These are phyloP conservation scores for Tulasnella sp. DNA, from an alignment of 768 basidiomycete genomes.

Conservation along the genomic window DNA sequence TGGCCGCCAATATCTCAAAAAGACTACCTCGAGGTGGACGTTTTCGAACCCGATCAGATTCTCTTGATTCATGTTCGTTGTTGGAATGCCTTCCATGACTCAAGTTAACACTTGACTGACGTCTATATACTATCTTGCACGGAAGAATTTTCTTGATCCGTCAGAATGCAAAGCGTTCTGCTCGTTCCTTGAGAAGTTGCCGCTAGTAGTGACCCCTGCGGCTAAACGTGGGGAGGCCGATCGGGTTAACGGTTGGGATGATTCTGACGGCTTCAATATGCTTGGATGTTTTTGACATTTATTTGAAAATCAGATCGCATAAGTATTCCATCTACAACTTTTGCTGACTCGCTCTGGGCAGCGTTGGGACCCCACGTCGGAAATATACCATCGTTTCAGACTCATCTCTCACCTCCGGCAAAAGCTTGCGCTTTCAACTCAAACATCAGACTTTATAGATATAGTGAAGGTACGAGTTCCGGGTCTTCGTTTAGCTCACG, in stretches of 20 bases:
- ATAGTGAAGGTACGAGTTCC: slow-evolving; percentile 34
- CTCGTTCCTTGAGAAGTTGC: slow-evolving; percentile 57
- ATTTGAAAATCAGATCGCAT: slow-evolving; percentile 53
- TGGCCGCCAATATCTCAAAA: slow-evolving; percentile 47
- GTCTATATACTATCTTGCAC: not conserved
- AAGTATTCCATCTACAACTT: slow-evolving; percentile 55
- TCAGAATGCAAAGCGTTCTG: slow-evolving; percentile 60
- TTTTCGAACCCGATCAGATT: slow-evolving; percentile 62
- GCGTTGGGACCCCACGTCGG: slow-evolving; percentile 58
- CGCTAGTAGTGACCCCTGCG: slow-evolving; percentile 63
- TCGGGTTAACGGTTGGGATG: slow-evolving; percentile 58
- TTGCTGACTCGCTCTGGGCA: slow-evolving; percentile 45
- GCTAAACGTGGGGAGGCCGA: slow-evolving; percentile 71
- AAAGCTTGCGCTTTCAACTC: slow-evolving; percentile 61
- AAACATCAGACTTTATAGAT: slow-evolving; percentile 72
- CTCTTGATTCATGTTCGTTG: slow-evolving; percentile 56
- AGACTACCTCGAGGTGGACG: slow-evolving; percentile 45
- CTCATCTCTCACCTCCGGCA: slow-evolving; percentile 38
- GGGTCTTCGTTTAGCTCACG: not conserved
- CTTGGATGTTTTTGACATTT: not conserved
- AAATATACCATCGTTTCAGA: slow-evolving; percentile 46
- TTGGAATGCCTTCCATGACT: slow-evolving; percentile 6
- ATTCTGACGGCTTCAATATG: slow-evolving; percentile 1
- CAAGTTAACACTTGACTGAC: not conserved
- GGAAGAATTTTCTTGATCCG: slow-evolving; percentile 52